Evolutionary conservation across 2,329 filamentous ascomycete species (phyloP).

Genomic region (Diaporthe aspalathi): DNA sequence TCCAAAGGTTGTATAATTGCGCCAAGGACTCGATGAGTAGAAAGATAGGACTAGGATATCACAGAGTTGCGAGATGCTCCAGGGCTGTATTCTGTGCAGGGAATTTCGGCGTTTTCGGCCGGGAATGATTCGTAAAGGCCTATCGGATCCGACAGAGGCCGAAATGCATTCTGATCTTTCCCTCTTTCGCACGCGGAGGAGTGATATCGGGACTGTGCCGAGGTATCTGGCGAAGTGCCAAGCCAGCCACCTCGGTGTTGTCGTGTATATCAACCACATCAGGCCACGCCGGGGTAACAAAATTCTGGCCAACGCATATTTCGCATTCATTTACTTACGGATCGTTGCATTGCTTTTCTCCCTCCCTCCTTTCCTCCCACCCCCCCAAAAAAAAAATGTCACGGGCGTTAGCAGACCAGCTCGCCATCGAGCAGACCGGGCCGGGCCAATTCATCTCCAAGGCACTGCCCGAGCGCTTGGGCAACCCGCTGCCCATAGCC

Average conservation of each 20-base stretch:
- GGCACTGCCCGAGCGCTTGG: constrained; percentile 14
- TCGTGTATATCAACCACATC: too few species aligned
- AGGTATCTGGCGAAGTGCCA: neutral
- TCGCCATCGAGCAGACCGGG: constrained; percentile 33
- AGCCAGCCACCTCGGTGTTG: neutral
- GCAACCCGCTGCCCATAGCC: constrained; percentile 45
- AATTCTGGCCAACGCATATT: neutral
- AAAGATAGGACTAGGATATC: too few species aligned
- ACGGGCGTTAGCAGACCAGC: constrained; percentile 25
- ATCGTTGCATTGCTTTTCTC: too few species aligned
- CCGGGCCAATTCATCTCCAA: constrained; percentile 32
- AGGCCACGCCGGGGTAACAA: too few species aligned
- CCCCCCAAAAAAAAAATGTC: constrained; percentile 26
- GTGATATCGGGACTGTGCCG: neutral
- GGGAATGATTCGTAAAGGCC: too few species aligned
- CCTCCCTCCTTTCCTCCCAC: too few species aligned
- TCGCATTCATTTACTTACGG: neutral
- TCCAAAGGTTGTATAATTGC: too few species aligned
- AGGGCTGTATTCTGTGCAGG: too few species aligned
- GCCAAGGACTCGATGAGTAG: too few species aligned
- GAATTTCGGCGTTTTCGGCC: too few species aligned
- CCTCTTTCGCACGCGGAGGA: neutral
- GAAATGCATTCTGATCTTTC: neutral
- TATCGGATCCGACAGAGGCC: neutral
- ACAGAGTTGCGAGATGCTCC: too few species aligned